Evolutionary conservation across 305 asterid genomes (phyloP).

Genomic region (Fraxinus nigra): DNA sequence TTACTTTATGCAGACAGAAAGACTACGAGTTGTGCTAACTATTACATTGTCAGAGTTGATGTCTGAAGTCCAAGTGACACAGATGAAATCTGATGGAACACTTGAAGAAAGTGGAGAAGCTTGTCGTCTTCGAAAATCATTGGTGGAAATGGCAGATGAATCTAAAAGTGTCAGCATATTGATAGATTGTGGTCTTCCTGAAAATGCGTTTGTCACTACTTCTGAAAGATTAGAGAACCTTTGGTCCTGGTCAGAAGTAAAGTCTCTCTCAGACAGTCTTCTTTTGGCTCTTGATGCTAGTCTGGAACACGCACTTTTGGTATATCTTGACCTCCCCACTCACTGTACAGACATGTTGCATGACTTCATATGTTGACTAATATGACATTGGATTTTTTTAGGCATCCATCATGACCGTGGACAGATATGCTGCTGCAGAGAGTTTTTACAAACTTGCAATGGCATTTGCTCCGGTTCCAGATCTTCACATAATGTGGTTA

Average conservation of each 20-base stretch:
- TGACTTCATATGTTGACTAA: slow-evolving; percentile 14
- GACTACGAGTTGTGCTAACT: slow-evolving; percentile 87
- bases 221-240: slow-evolving; percentile 50
- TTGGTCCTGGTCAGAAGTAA: slow-evolving; percentile 89
- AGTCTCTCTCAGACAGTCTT: slow-evolving; percentile 74
- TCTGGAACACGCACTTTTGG: slow-evolving; percentile 96
- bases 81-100: slow-evolving; percentile 88
- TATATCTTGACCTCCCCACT: slow-evolving; percentile 34
- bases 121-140: slow-evolving; percentile 78
- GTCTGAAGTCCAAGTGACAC: slow-evolving; percentile 99
- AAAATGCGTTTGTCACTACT: slow-evolving; percentile 51
- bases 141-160: slow-evolving; percentile 88
- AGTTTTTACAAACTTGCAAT: slow-evolving; percentile 94
- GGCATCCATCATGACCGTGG: slow-evolving; percentile 90
- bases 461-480: slow-evolving; percentile 99
- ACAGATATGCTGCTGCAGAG: slow-evolving; percentile 96
- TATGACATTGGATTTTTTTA: slow-evolving; percentile 29
- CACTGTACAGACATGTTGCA: slow-evolving; percentile 23
- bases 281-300: slow-evolving; percentile 98
- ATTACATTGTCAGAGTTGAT: slow-evolving; percentile 94
- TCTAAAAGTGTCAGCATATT: slow-evolving; percentile 51
- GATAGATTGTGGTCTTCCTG: slow-evolving; percentile 76
- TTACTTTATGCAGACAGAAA: slow-evolving; percentile 72
- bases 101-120: slow-evolving; percentile 98
- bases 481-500: slow-evolving; percentile 99